Base-by-base conservation (phyloP, 805 yeast genomes). In the Wickerhamiella domercqiae region DNA sequence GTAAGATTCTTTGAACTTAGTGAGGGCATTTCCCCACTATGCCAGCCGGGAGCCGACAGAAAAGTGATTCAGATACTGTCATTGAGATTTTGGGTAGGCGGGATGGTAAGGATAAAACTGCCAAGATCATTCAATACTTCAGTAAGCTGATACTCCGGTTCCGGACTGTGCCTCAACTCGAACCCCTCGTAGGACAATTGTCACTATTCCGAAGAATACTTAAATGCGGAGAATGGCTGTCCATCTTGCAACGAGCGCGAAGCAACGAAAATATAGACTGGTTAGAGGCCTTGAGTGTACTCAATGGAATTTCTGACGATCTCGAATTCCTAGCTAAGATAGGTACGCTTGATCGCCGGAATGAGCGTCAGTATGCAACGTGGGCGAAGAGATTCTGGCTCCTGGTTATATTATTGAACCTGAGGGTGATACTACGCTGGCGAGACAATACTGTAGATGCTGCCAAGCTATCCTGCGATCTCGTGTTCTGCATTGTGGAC, bases 141-240 rank as follows among this genome's bases (percentile, higher is more conserved):
- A 39, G 50, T 21, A 43, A 46, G 28, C 47, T 54, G 24, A n/a
- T 51, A 7, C 19, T 51, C 3, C 44, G 52, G 35, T 19, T 39
- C 5, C 33, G 31, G 13, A 13, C 34, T 14, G 41, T 25, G 21
- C 41, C 38, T 16, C 28, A 32, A 26, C 32, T 52, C n/a, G 37
- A 37, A 7, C 49, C 51, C 6, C 34, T 51, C 36, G 50, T 46
- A 4, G 40, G 49, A 11, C 44, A 52, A 22, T 39, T 54, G 7
- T 48, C 54, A 11, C 43, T 41, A 45, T 53, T 53, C 24, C 49
- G 59, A 29, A 51, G 50, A 35, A 40, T 53, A 34, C 51, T 54
- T 29, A 47, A 54, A 30, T 39, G 54, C 15, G 54, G 53, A 19
- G 53, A 53, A 37, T 54, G 55, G 56, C 32, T 39, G 41, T 39